Base-by-base conservation (phyloP, 805 yeast species). In the Sugiyamaella lignohabitans region DNA sequence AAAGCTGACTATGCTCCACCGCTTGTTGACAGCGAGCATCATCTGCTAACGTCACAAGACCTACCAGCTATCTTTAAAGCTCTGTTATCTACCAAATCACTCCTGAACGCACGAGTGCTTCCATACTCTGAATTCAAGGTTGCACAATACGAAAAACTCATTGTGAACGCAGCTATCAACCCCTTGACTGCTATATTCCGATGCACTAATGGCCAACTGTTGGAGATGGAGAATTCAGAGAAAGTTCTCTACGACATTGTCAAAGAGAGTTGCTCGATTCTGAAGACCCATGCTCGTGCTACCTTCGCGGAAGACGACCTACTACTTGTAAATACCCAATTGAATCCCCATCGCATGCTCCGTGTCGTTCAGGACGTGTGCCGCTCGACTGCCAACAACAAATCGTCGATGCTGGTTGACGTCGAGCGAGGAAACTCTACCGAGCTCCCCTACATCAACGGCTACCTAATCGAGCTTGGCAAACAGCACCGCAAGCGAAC, bases 401-500 rank as follows among this genome's bases (percentile, higher is more conserved):
- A 77, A 40, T 74, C 84, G 5, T 79, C 86, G 14, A 84, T 83
- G 89, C 68, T 84, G 42, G 79, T 77, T 48, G 98, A 91, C 56
- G 66, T 79, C 16, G 57, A 70, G 40, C 60, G 65, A 52, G 63
- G 70, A 61, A 49, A 73, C 76, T 73, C 70, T 14, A 85, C 93
- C 0, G 98, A 91, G 60, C 76, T 91, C 18, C 84, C 82, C 50
- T 84, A 76, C 60, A 81, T 91, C 49, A 93, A 89, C 60, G 97
- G 97, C 1, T 87, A 79, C 58, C 71, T 89, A 10, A 81, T 75
- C 1, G 60, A 58, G 4, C 64, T 79, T 44, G 95, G 86, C 1
- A 55, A 63, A 24, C 65, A 68, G 48, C 64, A 72, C 40, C 68
- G 71, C 1, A 40, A 70, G 1, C 55, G 66, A 1, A 74, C 82